phyloP scores from a whole-genome alignment of 345 rosid species.

The Abelmoschus esculentus region DNA sequence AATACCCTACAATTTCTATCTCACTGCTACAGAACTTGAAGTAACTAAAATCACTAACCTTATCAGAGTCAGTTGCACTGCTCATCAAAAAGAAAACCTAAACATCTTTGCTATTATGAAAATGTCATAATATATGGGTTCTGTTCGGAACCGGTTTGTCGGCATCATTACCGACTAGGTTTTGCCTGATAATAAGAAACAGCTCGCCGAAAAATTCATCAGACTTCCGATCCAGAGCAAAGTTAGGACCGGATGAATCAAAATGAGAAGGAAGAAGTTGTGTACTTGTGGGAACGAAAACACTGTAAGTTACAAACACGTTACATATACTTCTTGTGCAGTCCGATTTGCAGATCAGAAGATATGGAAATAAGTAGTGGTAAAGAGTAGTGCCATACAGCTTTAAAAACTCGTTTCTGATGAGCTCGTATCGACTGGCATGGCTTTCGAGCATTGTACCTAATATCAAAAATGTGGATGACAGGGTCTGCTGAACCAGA shows the following conservation, averaged over 20 bases:
- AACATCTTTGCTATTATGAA: neutral
- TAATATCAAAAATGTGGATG: constrained; percentile 81
- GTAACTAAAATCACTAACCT: no score
- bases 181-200: neutral
- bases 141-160: neutral
- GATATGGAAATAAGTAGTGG: constrained; percentile 82
- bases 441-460: constrained; percentile 68
- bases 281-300: neutral
- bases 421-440: constrained; percentile 83
- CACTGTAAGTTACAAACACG: neutral
- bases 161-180: neutral
- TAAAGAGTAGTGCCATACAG: constrained; percentile 65
- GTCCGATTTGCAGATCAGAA: constrained; percentile 75
- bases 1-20: no score
- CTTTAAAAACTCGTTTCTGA: constrained; percentile 79
- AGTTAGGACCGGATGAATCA: neutral
- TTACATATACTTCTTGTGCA: constrained; percentile 44
- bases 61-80: no score
- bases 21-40: no score
- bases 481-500: constrained; percentile 95
- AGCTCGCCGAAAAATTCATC: neutral
- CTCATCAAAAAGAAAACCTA: no score
- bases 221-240: neutral
- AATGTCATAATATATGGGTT: neutral
- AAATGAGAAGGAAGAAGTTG: neutral